phyloP scores from a whole-genome alignment of 495 filamentous ascomycete species.

The Clavariopsis aquatica region DNA sequence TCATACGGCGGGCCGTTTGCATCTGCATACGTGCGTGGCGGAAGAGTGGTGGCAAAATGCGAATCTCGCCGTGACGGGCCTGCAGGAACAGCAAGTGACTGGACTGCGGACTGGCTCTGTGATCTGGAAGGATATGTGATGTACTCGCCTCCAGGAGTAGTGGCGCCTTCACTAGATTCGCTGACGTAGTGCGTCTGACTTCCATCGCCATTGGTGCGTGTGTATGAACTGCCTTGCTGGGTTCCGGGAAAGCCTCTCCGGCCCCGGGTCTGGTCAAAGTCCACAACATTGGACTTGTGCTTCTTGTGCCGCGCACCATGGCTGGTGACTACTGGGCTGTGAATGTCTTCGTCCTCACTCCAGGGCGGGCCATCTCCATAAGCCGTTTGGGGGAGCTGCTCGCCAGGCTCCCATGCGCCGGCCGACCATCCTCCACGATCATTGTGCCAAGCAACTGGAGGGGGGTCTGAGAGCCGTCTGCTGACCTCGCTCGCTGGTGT shows the following conservation, averaged over 20 bases:
- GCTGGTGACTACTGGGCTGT: slow-evolving; percentile 79
- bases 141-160: slow-evolving; percentile 76
- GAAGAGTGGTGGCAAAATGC: slow-evolving; percentile 52
- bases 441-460: slow-evolving; percentile 59
- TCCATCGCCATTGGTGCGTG: slow-evolving; percentile 69
- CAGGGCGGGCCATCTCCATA: slow-evolving; percentile 94
- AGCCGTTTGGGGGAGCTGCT: slow-evolving; percentile 77
- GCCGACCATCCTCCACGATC: slow-evolving; percentile 55
- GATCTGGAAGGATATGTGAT: slow-evolving; percentile 68
- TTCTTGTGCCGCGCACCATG: slow-evolving; percentile 69
- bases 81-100: slow-evolving; percentile 54
- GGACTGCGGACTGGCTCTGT: slow-evolving; percentile 28
- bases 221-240: slow-evolving; percentile 63
- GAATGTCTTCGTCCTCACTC: slow-evolving; percentile 94
- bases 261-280: slow-evolving; percentile 49
- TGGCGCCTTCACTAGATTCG: slow-evolving; percentile 61
- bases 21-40: slow-evolving; percentile 59
- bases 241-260: slow-evolving; percentile 40
- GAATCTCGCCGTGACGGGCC: slow-evolving; percentile 48
- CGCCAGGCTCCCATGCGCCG: slow-evolving; percentile 52
- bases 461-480: slow-evolving; percentile 78
- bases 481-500: slow-evolving; percentile 80
- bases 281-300: slow-evolving; percentile 69
- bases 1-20: slow-evolving; percentile 45
- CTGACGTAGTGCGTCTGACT: slow-evolving; percentile 77